Evolutionary conservation across 345 rosid species (phyloP).

Genomic region (Melaleuca quinquenervia): DNA sequence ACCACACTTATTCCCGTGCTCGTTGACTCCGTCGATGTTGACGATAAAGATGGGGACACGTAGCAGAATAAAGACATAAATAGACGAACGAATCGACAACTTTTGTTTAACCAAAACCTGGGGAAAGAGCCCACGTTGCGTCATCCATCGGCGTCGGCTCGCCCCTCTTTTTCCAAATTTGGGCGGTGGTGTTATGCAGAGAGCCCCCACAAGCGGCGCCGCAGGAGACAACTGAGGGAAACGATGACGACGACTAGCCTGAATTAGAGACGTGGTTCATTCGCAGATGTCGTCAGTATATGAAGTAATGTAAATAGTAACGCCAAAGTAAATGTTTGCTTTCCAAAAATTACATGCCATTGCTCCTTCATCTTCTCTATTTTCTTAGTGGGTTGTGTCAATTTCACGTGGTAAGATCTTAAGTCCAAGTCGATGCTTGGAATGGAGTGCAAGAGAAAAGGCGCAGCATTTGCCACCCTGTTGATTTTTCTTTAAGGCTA

Average conservation of each 20-base stretch:
- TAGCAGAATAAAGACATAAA: background rate
- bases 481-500: background rate
- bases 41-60: background rate
- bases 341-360: background rate
- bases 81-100: background rate
- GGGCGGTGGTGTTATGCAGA: background rate
- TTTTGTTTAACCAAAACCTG: background rate
- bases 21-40: background rate
- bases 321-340: background rate
- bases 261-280: background rate
- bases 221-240: background rate
- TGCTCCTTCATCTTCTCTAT: background rate
- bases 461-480: background rate
- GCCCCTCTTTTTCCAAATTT: background rate
- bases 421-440: background rate
- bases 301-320: background rate
- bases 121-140: background rate
- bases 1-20: background rate
- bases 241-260: background rate
- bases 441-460: background rate
- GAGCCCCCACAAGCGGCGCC: background rate
- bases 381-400: background rate
- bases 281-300: background rate
- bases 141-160: background rate
- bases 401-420: background rate